Base-by-base conservation (phyloP, 257 asterid genomes). In the Solanum gracilifrons region DNA sequence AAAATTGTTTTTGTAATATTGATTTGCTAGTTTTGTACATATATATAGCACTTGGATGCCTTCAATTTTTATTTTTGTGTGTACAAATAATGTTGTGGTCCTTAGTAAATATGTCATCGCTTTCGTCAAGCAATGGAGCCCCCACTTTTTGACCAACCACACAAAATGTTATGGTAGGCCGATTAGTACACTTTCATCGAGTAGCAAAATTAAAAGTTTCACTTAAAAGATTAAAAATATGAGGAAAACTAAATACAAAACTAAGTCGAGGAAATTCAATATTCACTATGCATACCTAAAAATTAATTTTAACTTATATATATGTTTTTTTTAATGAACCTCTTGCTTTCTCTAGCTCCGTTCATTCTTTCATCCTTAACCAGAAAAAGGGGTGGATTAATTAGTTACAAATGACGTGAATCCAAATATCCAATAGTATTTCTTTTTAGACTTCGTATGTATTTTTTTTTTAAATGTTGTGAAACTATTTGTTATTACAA, bases 1-100 rank as follows among this genome's bases (percentile, higher is more conserved):
- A 13, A 21, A 0, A 20, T 58, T 58, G 0, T 66, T 27, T 66
- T 0, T 64, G 32, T 4, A n/a, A 58, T 21, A 58, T 4, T 7
- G 0, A 58, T 58, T 58, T 58, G 68, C 27, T 58, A 58, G 25
- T 21, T 58, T 58, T 58, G 11, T 58, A 7, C 11, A 20, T 58
- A 8, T 58, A 58, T 58, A 58, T 21, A 58, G 27, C 68, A 58
- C 13, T 58, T 21, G 68, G 13, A 21, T 58, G 68, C n/a, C n/a
- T 58, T 58, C 66, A 58, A 58, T 20, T 58, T 48, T 58, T 3
- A 58, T 20, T 58, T 58, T 58, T 58, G 1, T 58, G 66, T 21
- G 66, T 58, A 8, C 25, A 58, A 58, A 58, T 58, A 21, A 0
- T 21, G 25, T 15, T 55, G 66, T 7, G 25, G 66, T 55, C n/a